These are phyloP conservation scores for Gnomoniopsis sp. DNA, from an alignment of 2,329 filamentous ascomycete genomes.

Conservation along the genomic window DNA sequence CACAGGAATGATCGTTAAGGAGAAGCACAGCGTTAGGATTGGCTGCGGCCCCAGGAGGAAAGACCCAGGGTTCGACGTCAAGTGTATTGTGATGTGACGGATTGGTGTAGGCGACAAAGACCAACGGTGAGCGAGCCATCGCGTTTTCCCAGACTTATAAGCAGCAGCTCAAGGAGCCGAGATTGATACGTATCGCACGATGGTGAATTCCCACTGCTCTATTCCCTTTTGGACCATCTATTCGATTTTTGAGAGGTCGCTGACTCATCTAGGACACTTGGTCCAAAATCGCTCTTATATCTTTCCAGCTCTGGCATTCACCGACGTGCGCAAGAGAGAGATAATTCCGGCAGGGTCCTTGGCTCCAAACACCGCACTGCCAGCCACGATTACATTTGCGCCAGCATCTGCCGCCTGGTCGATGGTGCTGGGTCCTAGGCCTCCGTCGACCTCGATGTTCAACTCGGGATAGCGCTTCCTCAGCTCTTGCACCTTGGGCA, in stretches of 20 bases:
- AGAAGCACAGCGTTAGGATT: conserved; percentile 43
- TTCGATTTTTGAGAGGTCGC: neutral
- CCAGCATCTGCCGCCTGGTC: conserved; percentile 92
- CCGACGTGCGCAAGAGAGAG: conserved; percentile 70
- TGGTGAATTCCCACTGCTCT: neutral
- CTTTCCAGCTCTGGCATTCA: conserved; percentile 57
- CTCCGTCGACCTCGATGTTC: conserved; percentile 95
- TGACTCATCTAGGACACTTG: neutral
- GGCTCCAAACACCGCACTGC: conserved; percentile 92
- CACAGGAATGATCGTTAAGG: conserved; percentile 37
- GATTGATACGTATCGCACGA: neutral
- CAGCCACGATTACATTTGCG: conserved; percentile 96
- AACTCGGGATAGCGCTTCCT: conserved; percentile 82
- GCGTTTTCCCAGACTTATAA: neutral
- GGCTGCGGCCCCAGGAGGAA: conserved; percentile 40
- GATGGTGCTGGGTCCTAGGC: conserved; percentile 82
- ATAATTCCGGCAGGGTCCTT: conserved; percentile 87
- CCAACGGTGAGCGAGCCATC: neutral
- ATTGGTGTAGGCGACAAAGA: neutral
- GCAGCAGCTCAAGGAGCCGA: conserved; percentile 3
- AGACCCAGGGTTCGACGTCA: conserved; percentile 35
- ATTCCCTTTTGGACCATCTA: neutral
- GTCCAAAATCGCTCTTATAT: conserved; percentile 24
- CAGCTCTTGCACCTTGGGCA: conserved; percentile 87
- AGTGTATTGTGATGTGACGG: conserved; percentile 36